Evolutionary conservation across 805 yeast genomes (phyloP), one percentile per base, ranked within the genome.

Genomic region (Candida ortonii): DNA sequence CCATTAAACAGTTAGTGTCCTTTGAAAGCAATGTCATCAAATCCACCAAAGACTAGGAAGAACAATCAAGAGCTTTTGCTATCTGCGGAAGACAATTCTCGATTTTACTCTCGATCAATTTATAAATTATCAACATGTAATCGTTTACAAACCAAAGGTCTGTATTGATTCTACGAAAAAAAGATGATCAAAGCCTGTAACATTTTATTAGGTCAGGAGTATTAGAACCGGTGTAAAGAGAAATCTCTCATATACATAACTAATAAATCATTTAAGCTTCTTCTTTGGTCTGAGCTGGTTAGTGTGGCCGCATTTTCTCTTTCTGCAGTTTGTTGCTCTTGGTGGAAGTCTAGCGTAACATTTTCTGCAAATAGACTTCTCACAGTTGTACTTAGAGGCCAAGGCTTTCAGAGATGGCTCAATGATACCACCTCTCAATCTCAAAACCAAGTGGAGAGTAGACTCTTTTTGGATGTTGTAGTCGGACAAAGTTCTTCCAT

Each of bases 251-350:
- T 30, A 33, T 25, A 28, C 25, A 34, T 27, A 62, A 59, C 67
- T 68, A 68, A 65, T 61, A 65, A 73, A 68, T 73, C 76, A 89
- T 80, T 89, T 88, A 71, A 87, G 81, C 89, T 90, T 90, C 95
- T 90, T 90, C 95, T 90, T 93, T 76, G 97, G 97, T 81, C 98
- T 88, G 75, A 93, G 86, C 80, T 93, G 98, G 83, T 93, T 93
- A 71, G 96, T 80, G 94, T 93, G 98, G 68, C 98, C 98, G 78
- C 98, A 93, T 84, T 93, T 93, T 87, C 97, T 88, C 97, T 93
- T 93, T 81, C 98, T 88, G 84, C 98, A 93, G 96, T 93, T 93
- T 75, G 97, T 93, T 63, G 98, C 98, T 85, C 97, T 94, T 76
- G 98, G 96, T 68, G 98, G 98, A 68, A 93, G 89, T 82, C 98